These are phyloP conservation scores for peach (Prunus persica) DNA, from an alignment of 306 rosid genomes.

Conservation along the genomic window DNA sequence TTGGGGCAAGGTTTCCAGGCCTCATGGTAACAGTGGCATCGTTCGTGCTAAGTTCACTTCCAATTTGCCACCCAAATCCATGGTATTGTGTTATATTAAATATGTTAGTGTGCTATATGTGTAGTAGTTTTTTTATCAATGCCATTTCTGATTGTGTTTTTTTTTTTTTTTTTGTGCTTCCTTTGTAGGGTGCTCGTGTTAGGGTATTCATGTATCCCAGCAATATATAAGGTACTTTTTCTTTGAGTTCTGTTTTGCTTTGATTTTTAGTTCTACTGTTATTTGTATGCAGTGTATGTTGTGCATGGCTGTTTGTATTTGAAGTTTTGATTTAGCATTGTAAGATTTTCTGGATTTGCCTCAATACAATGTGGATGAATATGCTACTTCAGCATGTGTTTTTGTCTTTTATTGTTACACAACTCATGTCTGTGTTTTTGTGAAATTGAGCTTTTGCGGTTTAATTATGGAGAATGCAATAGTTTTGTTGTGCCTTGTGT, in stretches of 20 bases:
- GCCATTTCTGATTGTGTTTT: slow-evolving; percentile 5
- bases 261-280: neutral
- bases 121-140: neutral
- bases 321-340: neutral
- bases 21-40: slow-evolving; percentile 89
- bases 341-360: neutral
- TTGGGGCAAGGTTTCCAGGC: slow-evolving; percentile 89
- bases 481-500: neutral
- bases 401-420: neutral
- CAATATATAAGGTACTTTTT: slow-evolving; percentile 61
- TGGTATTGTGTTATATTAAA: slow-evolving; percentile 38
- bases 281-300: neutral
- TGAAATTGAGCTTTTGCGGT: neutral
- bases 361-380: neutral
- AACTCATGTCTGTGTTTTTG: neutral
- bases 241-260: neutral
- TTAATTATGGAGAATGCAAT: neutral
- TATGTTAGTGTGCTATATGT: neutral
- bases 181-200: slow-evolving; percentile 72
- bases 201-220: slow-evolving; percentile 95
- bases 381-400: neutral
- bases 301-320: neutral
- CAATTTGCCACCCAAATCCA: slow-evolving; percentile 85
- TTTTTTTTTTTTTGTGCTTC: neutral
- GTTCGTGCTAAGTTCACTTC: slow-evolving; percentile 93